phyloP scores from a whole-genome alignment of 495 filamentous ascomycete genomes.

The Aspergillus wentii region DNA sequence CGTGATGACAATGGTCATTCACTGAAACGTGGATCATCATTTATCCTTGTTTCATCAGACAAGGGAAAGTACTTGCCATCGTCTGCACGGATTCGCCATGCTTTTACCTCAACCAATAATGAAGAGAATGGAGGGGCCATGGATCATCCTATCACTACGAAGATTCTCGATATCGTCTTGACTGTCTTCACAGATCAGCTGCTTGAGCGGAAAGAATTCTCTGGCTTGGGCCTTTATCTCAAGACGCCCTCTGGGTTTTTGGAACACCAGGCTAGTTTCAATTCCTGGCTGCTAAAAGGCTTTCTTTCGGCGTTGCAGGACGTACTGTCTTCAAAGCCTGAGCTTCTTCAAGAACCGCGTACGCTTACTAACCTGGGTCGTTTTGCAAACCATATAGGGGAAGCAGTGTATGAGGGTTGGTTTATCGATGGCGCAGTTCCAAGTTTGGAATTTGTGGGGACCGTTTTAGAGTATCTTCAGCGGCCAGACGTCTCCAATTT shows the following conservation, averaged over 20 bases:
- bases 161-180: constrained; percentile 68
- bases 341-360: constrained; percentile 71
- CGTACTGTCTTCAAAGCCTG: constrained; percentile 63
- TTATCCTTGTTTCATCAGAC: constrained; percentile 78
- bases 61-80: constrained; percentile 48
- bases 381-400: constrained; percentile 71
- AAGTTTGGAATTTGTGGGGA: constrained; percentile 82
- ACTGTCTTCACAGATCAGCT: constrained; percentile 79
- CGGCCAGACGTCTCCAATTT: constrained; percentile 72
- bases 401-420: constrained; percentile 94
- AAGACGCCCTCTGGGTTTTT: constrained; percentile 88
- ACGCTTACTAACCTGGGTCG: constrained; percentile 81
- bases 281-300: constrained; percentile 79
- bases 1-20: constrained; percentile 47
- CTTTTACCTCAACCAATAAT: constrained; percentile 34
- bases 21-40: constrained; percentile 75
- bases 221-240: constrained; percentile 81
- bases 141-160: constrained; percentile 67
- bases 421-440: constrained; percentile 75
- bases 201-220: constrained; percentile 79
- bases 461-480: constrained; percentile 81
- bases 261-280: constrained; percentile 91
- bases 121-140: constrained; percentile 44
- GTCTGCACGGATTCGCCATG: constrained; percentile 56
- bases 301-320: constrained; percentile 67